Base-by-base conservation (phyloP, 306 rosid species). In the Castanea crenata region DNA sequence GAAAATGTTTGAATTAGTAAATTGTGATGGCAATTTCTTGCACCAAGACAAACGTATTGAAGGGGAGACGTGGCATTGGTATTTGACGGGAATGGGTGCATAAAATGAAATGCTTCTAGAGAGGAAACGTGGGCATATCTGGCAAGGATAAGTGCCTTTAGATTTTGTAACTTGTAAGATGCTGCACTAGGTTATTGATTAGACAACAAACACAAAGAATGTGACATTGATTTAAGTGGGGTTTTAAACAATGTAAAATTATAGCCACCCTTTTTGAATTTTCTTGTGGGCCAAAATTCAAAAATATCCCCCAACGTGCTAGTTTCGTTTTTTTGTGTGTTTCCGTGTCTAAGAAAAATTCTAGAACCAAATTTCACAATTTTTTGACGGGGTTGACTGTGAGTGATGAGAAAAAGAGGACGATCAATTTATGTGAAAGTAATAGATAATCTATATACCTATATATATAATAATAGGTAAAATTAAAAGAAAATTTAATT, bases 171-270 rank as follows among this genome's bases (percentile, higher is more conserved):
- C 7, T 64, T 31, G 46, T 0, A 15, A 31, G 70, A 64, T 64
- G 21, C 46, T 32, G 70, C 70, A 64, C 70, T 6, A 64, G n/a
- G n/a, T n/a, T 6, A 31, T 25, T 31, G 70, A 64, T 64, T 31
- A 62, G 69, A 62, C 69, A 62, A 62, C 69, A 62, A 62, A 62
- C 34, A 23, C 69, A 62, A 25, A 62, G 34, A 61, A 4, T 25
- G 5, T 27, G 69, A 4, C 69, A 16, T 34, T 62, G 69, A 29
- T 62, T 62, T 62, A 3, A 23, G 67, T 21, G 67, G 67, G 67
- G 3, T 23, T 59, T 25, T 62, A 27, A 62, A 62, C 38, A 5
- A 62, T 13, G 15, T 8, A 41, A 41, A 62, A 27, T 13, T 25
- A 3, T 14, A 27, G 69, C 38, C 69, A 62, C 32, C 69, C n/a